These are phyloP conservation scores for Chenopodium suecicum DNA, from an alignment of 148 eudicot genomes.

Conservation along the genomic window DNA sequence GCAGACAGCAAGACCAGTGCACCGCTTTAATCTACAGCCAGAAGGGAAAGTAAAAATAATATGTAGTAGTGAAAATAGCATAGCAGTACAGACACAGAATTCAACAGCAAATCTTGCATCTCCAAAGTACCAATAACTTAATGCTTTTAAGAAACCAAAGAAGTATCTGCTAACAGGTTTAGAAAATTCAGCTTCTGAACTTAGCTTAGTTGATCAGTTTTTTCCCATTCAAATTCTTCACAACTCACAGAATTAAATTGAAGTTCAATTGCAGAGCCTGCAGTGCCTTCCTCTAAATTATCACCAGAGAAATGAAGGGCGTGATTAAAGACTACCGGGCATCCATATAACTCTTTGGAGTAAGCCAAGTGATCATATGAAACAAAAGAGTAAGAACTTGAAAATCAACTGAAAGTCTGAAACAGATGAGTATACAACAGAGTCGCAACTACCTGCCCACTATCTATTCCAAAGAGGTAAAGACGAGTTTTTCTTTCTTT, in stretches of 20 bases:
- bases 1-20: slow-evolving; percentile 86
- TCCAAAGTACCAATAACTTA: slow-evolving; percentile 37
- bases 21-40: slow-evolving; percentile 79
- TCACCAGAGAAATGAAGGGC: slow-evolving; percentile 86
- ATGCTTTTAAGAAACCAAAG: slow-evolving; percentile 46
- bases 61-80: background rate
- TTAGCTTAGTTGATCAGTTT: slow-evolving; percentile 47
- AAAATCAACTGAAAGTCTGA: slow-evolving; percentile 21
- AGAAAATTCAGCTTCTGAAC: slow-evolving; percentile 44
- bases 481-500: slow-evolving; percentile 61
- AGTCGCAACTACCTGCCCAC: slow-evolving; percentile 62
- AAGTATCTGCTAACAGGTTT: slow-evolving; percentile 41
- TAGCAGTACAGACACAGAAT: slow-evolving; percentile 8
- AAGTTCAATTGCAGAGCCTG: slow-evolving; percentile 64
- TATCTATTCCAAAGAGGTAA: slow-evolving; percentile 51
- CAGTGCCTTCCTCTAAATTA: slow-evolving; percentile 92
- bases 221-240: slow-evolving; percentile 45
- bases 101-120: slow-evolving; percentile 36
- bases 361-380: background rate
- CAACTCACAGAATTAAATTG: slow-evolving; percentile 32
- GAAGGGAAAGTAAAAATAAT: slow-evolving; percentile 9
- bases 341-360: slow-evolving; percentile 88
- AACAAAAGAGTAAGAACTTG: slow-evolving; percentile 56
- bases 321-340: slow-evolving; percentile 58
- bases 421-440: slow-evolving; percentile 18